Conservation (phyloP, 495 filamentous ascomycete species). For the Sporormia fimetaria region DNA sequence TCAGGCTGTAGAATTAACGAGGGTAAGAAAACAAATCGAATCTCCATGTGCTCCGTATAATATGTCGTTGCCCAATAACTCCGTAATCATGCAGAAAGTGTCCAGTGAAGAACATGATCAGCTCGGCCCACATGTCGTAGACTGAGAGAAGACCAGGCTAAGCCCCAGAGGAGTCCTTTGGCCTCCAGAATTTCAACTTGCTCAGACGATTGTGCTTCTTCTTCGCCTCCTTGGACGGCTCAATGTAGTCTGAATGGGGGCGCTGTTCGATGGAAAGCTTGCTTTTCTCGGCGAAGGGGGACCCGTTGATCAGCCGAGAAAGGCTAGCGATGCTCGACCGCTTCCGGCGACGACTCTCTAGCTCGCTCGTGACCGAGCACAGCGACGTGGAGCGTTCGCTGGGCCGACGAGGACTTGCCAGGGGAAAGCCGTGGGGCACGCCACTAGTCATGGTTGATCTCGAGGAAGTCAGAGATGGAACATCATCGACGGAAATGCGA, state of each 20-base stretch:
- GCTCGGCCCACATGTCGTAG: no score
- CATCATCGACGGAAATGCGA: slow-evolving; percentile 71
- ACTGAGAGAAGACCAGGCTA: no score
- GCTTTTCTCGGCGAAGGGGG: slow-evolving; percentile 64
- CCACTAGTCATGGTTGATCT: slow-evolving; percentile 72
- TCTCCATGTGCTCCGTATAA: no score
- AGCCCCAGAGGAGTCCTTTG: slow-evolving; percentile 22
- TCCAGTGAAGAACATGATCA: no score
- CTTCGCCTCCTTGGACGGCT: slow-evolving; percentile 50
- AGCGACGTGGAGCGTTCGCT: slow-evolving; percentile 56
- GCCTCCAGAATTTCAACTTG: slow-evolving; percentile 72
- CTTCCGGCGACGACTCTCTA: slow-evolving; percentile 51
- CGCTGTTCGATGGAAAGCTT: slow-evolving; percentile 68
- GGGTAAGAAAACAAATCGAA: no score
- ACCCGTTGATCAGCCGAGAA: slow-evolving; percentile 63
- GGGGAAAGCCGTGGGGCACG: slow-evolving; percentile 41
- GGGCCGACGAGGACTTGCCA: slow-evolving; percentile 35
- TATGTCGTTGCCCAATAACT: no score
- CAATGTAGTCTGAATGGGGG: slow-evolving; percentile 39
- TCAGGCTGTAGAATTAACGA: no score
- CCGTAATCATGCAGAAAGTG: no score
- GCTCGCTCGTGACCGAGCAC: slow-evolving; percentile 37
- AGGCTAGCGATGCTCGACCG: slow-evolving; percentile 77
- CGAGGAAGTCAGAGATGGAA: slow-evolving; percentile 77
- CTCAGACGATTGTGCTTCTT: slow-evolving; percentile 65